Conservation (phyloP, 2,329 filamentous ascomycete species). For the Monosporascus sp. region DNA sequence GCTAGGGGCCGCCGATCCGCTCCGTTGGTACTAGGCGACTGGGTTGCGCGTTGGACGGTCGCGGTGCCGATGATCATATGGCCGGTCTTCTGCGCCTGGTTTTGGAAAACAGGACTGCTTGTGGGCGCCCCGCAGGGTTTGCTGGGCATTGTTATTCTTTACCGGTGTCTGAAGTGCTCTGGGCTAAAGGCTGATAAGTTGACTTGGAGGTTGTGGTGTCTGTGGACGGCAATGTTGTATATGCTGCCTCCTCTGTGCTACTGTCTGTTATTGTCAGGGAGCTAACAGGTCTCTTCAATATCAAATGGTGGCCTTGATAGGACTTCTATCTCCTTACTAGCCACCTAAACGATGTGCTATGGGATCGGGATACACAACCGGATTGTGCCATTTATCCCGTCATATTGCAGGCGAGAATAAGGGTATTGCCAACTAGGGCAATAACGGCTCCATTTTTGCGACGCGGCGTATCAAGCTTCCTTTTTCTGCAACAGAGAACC, state of each 20-base stretch:
- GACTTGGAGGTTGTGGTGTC: neutral
- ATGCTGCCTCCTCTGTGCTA: neutral
- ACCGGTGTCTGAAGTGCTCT: neutral
- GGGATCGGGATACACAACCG: too few relatives aligned
- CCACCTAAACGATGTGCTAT: too few relatives aligned
- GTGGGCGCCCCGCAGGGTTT: neutral
- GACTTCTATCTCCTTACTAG: too few relatives aligned
- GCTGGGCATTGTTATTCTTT: neutral
- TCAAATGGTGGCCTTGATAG: too few relatives aligned
- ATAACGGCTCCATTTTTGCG: too few relatives aligned
- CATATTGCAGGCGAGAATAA: too few relatives aligned
- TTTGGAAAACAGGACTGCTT: conserved; percentile 9
- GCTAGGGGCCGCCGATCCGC: conserved; percentile 19
- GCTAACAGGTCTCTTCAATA: too few relatives aligned
- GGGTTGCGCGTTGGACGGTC: conserved; percentile 16
- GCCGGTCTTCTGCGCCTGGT: conserved; percentile 13
- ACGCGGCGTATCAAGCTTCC: too few relatives aligned
- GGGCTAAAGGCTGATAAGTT: neutral
- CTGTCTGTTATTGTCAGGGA: neutral
- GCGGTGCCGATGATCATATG: conserved; percentile 17
- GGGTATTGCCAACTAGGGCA: too few relatives aligned
- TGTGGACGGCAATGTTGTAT: neutral
- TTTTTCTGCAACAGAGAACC: too few relatives aligned
- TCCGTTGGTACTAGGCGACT: conserved; percentile 25
- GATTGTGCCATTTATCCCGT: too few relatives aligned